Evolutionary conservation across 306 rosid species (phyloP), one percentile per base, ranked within the genome.

Genomic region (Inga laurina): DNA sequence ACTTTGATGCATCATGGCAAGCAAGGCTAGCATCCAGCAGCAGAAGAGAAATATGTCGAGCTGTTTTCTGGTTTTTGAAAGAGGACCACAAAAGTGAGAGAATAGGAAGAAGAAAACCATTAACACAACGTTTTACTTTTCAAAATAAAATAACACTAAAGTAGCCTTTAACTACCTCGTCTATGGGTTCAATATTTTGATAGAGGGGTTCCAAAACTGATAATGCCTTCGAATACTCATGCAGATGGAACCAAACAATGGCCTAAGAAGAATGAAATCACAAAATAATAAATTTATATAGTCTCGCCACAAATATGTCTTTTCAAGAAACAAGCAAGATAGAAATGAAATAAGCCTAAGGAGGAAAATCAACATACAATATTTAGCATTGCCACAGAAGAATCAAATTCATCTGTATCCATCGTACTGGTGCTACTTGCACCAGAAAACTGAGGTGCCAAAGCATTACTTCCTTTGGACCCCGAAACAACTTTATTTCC

Each of bases 21-120:
- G 97, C 97, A 76, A 97, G 91, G 85, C 92, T 95, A 88, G 92
- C 97, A 87, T 97, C 99, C 88, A 97, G 97, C 87, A 97, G 87
- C 89, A 97, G 87, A 78, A 97, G 97, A 83, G 98, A 97, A 56
- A 94, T 77, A 82, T 88, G 95, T 76, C 94, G 94, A 81, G 98
- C 99, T 65, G 97, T 94, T 79, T 94, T 90, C 97, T 97, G 97
- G 88, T 81, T 43, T 75, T 66, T 64, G 57, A 74, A 77, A 83
- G 69, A 77, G 43, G 69, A 82, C 86, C 80, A 51, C 74, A 46
- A 48, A 10, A 51, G 27, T 27, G 18, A 54, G 14, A 81, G 44
- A 11, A 72, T 70, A 71, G 18, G 75, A 44, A 43, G 30, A 72
- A 45, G 76, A 72, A 80, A 77, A 82, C 64, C 80, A 73, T 86